Conservation (phyloP, 2,329 filamentous ascomycete species). For the Ophiostoma montium region DNA sequence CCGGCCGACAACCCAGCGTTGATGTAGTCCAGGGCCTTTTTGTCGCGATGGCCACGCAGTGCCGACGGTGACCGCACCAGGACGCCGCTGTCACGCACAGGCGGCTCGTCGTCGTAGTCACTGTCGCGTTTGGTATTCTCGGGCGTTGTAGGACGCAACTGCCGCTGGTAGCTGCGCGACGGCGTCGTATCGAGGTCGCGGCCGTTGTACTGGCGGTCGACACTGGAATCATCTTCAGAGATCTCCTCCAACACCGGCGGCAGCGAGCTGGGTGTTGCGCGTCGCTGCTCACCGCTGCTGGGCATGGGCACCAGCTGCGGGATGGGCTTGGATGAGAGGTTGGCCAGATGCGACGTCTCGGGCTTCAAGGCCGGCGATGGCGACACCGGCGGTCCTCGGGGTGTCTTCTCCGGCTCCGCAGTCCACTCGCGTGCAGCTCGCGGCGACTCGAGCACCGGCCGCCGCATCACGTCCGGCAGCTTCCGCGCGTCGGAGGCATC, state of each 20-base stretch:
- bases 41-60: constrained; percentile 1
- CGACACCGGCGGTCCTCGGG: too few relatives aligned
- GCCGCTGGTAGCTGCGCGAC: constrained; percentile 2
- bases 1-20: constrained; percentile 15
- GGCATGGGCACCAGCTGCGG: constrained; percentile 3
- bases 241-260: constrained; percentile 39
- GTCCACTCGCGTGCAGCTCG: constrained; percentile 1
- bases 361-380: constrained; percentile 8
- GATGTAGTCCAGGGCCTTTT: constrained; percentile 13
- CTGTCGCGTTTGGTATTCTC: constrained; percentile 31
- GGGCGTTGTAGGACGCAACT: neutral
- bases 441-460: constrained; percentile 11
- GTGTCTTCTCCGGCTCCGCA: constrained; percentile 8
- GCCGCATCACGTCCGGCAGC: constrained; percentile 5
- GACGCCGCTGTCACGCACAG: neutral
- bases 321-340: constrained; percentile 2
- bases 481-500: constrained; percentile 18
- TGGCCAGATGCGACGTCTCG: constrained; percentile 2
- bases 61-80: neutral
- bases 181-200: constrained; percentile 8
- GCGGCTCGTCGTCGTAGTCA: constrained; percentile 27
- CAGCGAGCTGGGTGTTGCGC: constrained; percentile 25
- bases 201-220: constrained; percentile 10
- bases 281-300: constrained; percentile 9
- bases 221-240: constrained; percentile 25